These are phyloP conservation scores for Adansonia rubrostipa DNA, from an alignment of 441 rosid species.

Conservation along the genomic window DNA sequence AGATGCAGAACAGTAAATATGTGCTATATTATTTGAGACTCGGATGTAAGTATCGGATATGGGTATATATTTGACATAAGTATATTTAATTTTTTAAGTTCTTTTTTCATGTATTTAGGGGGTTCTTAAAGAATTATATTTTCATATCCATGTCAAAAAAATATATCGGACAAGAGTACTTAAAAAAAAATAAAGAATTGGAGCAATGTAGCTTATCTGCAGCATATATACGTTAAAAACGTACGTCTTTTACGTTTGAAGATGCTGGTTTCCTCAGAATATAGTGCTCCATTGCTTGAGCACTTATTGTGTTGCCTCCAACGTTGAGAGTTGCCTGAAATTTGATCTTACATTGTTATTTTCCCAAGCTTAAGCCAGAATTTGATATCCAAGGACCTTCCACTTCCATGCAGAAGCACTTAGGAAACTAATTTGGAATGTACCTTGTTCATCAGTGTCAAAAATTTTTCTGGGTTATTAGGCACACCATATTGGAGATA, in stretches of 20 bases:
- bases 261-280: slow-evolving; percentile 63
- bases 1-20: not conserved
- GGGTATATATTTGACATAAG: too few species aligned
- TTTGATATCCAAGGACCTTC: not conserved
- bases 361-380: not conserved
- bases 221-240: not conserved
- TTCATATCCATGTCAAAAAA: too few species aligned
- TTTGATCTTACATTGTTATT: not conserved
- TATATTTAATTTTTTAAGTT: too few species aligned
- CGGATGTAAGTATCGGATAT: too few species aligned
- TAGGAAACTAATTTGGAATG: slow-evolving; percentile 8
- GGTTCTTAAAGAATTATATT: too few species aligned
- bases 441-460: slow-evolving; percentile 75
- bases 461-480: slow-evolving; percentile 66
- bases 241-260: slow-evolving; percentile 57
- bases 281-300: slow-evolving; percentile 81
- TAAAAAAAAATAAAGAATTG: too few species aligned
- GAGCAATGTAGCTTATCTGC: too few species aligned
- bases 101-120: too few species aligned
- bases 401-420: not conserved
- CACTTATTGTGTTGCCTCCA: slow-evolving; percentile 84
- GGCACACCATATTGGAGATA: slow-evolving; percentile 90
- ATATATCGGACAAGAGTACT: too few species aligned
- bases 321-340: slow-evolving; percentile 73
- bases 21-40: not conserved